A percentile compares a stretch with the other conserved stretches of the same genome.
Conservation (phyloP, 1,284 basidiomycete genomes). For the Cutaneotrichosporon cyanovorans region DNA sequence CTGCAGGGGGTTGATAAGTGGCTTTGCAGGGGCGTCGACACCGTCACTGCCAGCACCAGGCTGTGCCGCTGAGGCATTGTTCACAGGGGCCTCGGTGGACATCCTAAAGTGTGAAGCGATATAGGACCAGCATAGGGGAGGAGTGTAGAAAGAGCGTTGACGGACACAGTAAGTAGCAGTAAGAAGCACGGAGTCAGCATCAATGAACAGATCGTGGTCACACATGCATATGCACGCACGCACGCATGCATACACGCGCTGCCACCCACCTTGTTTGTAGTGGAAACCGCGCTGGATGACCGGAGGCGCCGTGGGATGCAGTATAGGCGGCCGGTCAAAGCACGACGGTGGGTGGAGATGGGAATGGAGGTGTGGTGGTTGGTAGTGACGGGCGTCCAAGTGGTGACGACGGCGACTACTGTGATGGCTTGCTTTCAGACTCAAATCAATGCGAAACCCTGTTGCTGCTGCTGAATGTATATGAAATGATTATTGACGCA, state of each 20-base stretch:
- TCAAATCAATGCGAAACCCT: too few species aligned
- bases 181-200: constrained; percentile 11
- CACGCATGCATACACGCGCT: constrained; percentile 7
- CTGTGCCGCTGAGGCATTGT: not conserved
- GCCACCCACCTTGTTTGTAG: constrained; percentile 11
- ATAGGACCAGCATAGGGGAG: not conserved
- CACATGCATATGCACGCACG: too few species aligned
- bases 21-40: constrained; percentile 16
- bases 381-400: not conserved
- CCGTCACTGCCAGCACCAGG: not conserved
- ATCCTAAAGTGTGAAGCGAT: constrained; percentile 3
- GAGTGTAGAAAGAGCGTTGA: constrained; percentile 1
- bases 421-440: too few species aligned
- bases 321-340: constrained; percentile 6
- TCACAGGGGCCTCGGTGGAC: constrained; percentile 8
- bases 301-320: constrained; percentile 3
- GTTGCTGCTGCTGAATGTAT: too few species aligned
- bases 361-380: not conserved
- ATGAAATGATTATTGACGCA: too few species aligned
- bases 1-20: constrained; percentile 34
- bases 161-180: too few species aligned
- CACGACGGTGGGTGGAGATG: not conserved
- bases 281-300: constrained; percentile 6
- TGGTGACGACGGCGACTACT: not conserved
- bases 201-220: too few species aligned